A percentile compares a stretch with the other conserved stretches of the same genome.
phyloP scores from a whole-genome alignment of 2,329 filamentous ascomycete genomes.

The Penicillium nordicum region DNA sequence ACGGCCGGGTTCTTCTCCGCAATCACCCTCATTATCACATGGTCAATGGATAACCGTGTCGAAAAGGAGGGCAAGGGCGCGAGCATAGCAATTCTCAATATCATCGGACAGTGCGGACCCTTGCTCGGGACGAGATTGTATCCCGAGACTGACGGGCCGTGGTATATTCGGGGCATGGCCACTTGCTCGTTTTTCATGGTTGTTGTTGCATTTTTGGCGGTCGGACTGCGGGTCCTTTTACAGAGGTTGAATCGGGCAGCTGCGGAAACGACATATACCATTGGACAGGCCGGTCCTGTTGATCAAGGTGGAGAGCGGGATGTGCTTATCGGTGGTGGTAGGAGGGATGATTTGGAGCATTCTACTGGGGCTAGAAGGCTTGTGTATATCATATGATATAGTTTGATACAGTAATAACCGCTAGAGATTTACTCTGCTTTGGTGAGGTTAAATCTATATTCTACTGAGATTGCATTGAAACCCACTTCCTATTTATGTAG shows the following conservation, averaged over 20 bases:
- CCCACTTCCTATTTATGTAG: neutral
- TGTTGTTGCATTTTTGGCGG: constrained; percentile 56
- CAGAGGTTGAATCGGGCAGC: constrained; percentile 46
- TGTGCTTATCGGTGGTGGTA: constrained; percentile 29
- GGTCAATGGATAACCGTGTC: constrained; percentile 82
- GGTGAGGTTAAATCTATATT: neutral
- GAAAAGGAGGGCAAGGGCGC: constrained; percentile 66
- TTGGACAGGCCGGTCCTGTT: constrained; percentile 8
- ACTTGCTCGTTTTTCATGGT: constrained; percentile 63
- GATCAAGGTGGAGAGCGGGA: constrained; percentile 27
- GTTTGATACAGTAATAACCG: neutral
- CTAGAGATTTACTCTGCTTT: neutral
- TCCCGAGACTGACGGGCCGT: constrained; percentile 57
- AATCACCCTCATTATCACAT: constrained; percentile 79
- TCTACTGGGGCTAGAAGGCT: constrained; percentile 20
- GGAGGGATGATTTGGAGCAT: constrained; percentile 18
- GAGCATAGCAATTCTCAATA: constrained; percentile 75
- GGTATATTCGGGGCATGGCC: constrained; percentile 61
- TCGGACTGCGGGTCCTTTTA: constrained; percentile 54
- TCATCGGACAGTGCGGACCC: constrained; percentile 77
- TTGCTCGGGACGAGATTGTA: constrained; percentile 66
- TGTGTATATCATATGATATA: constrained; percentile 29
- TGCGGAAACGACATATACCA: constrained; percentile 2
- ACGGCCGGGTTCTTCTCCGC: constrained; percentile 77
- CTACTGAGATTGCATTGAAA: neutral